A percentile compares a stretch with the other conserved stretches of the same genome.
Evolutionary conservation across 2,329 filamentous ascomycete species (phyloP).

Genomic region (Diaporthe caulivora): DNA sequence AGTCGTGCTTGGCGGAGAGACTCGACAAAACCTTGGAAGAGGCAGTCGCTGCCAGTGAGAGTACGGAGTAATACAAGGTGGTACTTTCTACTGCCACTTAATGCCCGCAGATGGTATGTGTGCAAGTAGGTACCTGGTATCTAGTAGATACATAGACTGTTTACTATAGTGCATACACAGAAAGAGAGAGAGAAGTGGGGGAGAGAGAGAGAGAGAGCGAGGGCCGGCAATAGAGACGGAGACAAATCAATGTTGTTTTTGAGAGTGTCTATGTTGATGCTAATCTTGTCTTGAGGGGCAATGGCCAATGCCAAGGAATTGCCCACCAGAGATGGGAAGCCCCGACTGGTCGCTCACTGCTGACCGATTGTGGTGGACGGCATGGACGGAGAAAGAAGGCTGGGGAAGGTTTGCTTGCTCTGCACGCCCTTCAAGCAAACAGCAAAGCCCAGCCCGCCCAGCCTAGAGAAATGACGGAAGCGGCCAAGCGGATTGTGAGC

Average conservation of each 20-base stretch:
- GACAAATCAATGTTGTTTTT: not conserved
- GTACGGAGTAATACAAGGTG: not conserved
- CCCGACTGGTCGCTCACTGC: not conserved
- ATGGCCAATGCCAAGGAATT: not conserved
- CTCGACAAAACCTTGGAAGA: constrained; percentile 25
- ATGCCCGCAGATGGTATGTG: no score
- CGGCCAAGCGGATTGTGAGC: constrained; percentile 23
- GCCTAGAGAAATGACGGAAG: constrained; percentile 22
- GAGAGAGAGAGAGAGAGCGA: no score
- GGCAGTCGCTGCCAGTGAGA: not conserved
- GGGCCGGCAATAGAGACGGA: no score
- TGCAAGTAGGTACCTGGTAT: no score
- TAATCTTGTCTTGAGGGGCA: not conserved
- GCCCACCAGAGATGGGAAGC: not conserved
- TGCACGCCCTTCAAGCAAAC: not conserved
- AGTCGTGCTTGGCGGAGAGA: constrained; percentile 28
- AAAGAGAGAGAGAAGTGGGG: not conserved
- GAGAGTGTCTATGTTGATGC: not conserved
- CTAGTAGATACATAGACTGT: no score
- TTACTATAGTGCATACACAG: no score
- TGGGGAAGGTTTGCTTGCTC: constrained; percentile 34
- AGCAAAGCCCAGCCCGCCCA: not conserved
- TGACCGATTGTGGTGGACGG: not conserved
- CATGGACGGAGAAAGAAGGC: constrained; percentile 36
- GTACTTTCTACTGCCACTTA: no score